Evolutionary conservation across 768 basidiomycete species (phyloP), one percentile per base, ranked within the genome.

Genomic region (Myochromella boudieri): DNA sequence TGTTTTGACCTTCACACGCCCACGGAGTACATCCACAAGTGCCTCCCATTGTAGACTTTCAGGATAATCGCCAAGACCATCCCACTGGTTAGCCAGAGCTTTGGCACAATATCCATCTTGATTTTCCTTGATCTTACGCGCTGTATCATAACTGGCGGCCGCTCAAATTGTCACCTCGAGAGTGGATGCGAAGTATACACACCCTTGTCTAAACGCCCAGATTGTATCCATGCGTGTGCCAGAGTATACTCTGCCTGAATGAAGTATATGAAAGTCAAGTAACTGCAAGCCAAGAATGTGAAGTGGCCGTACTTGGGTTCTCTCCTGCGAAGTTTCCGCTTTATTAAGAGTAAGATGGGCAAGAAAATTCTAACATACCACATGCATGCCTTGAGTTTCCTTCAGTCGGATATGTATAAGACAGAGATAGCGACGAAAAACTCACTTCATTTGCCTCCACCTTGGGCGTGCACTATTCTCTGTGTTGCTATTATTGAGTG

Each of bases 361-460:
- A n/a, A n/a, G n/a, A n/a, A n/a, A n/a, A n/a, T n/a, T 11, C 32
- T 12, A 28, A 64, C 77, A 25, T 65, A 80, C 80, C 78, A 53
- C 80, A 81, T 24, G 79, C 77, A 58, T 81, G 79, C 54, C 80
- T 81, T 50, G 8, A 31, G 15, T 37, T 18, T n/a, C 24, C 46
- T 22, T 29, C 18, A 24, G 17, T 54, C 9, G 34, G 48, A 37
- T 32, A 46, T 2, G 28, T 18, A 4, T 37, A 24, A 29, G 7
- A 33, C 5, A 42, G 28, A 9, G 29, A 45, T 22, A 10, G 12
- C 7, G 42, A n/a, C n/a, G n/a, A 37, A 14, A 32, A 8, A 39
- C 76, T 58, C 52, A 82, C 81, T 91, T 91, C 69, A 92, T 85
- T 60, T 91, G 84, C 46, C 89, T 72, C 82, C 85, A 89, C 24